phyloP scores from a whole-genome alignment of 352 stramenopile genomes.

The Globisporangium parvum region DNA sequence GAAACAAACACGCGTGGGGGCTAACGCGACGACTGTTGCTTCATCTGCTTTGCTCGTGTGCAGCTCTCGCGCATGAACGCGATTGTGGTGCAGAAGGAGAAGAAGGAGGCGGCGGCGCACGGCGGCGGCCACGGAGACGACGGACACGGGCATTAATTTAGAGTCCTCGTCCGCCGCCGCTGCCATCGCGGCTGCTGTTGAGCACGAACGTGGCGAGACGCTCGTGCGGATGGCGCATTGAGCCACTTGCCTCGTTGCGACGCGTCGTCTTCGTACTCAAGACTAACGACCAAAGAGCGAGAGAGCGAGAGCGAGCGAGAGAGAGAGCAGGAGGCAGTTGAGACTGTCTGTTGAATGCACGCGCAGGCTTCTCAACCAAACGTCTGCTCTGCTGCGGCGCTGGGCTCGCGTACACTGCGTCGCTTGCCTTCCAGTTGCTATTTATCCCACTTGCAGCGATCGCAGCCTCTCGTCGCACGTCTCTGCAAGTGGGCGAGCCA shows the following conservation, averaged over 20 bases:
- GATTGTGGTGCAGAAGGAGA: constrained; percentile 73
- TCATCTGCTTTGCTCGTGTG: not conserved
- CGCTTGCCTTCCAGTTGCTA: no score
- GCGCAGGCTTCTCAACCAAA: not conserved
- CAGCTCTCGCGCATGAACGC: constrained; percentile 83
- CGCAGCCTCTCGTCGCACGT: no score
- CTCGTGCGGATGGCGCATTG: no score
- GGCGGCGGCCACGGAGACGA: constrained; percentile 25
- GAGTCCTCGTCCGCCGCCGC: not conserved
- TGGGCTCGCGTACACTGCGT: no score
- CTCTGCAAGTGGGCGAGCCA: no score
- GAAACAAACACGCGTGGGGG: not conserved
- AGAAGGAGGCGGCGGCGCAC: constrained; percentile 51
- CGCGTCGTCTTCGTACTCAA: no score
- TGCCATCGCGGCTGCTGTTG: no score
- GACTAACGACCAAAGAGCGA: not conserved
- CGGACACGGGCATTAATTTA: constrained; percentile 46
- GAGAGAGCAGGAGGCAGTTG: not conserved
- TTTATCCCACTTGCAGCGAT: no score
- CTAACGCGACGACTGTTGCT: not conserved
- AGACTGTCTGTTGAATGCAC: not conserved
- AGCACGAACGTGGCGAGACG: no score
- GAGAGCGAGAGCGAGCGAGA: not conserved
- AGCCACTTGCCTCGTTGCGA: not conserved
- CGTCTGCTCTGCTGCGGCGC: no score